These are phyloP conservation scores for Ceratorhiza oryzae-sativae DNA, from an alignment of 1,284 basidiomycete genomes.

Conservation along the genomic window DNA sequence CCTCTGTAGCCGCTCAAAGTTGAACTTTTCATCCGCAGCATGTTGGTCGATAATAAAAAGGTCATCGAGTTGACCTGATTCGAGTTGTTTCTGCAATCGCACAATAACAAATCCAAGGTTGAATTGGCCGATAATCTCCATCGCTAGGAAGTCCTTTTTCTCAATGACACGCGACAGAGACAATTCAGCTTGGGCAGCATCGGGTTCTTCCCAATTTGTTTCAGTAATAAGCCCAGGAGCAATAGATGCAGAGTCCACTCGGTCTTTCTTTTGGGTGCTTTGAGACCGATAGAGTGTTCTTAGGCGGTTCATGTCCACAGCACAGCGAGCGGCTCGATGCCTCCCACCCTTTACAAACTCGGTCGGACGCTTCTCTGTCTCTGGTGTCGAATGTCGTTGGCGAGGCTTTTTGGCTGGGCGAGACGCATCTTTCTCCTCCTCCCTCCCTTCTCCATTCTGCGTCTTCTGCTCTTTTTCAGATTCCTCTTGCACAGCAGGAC, in stretches of 20 bases:
- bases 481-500: too few relatives aligned
- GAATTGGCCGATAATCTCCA: conserved; percentile 94
- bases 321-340: background rate
- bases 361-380: conserved; percentile 4
- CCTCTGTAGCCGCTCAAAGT: conserved; percentile 92
- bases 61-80: conserved; percentile 65
- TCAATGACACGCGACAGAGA: conserved; percentile 85
- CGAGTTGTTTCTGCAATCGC: conserved; percentile 57
- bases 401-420: conserved; percentile 22
- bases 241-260: conserved; percentile 40
- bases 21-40: conserved; percentile 95
- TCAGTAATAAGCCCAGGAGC: conserved; percentile 58
- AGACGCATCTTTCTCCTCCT: conserved; percentile 7
- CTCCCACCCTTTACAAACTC: conserved; percentile 18
- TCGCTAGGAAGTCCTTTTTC: conserved; percentile 84
- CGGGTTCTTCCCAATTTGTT: conserved; percentile 62
- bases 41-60: conserved; percentile 95
- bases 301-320: conserved; percentile 17
- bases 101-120: conserved; percentile 96
- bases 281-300: background rate
- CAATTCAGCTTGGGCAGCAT: conserved; percentile 62
- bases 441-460: too few relatives aligned
- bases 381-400: conserved; percentile 17
- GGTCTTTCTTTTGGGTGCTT: background rate
- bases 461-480: conserved; percentile 4